These are phyloP conservation scores for Albugo candida DNA, from an alignment of 352 stramenopile genomes.

Conservation along the genomic window DNA sequence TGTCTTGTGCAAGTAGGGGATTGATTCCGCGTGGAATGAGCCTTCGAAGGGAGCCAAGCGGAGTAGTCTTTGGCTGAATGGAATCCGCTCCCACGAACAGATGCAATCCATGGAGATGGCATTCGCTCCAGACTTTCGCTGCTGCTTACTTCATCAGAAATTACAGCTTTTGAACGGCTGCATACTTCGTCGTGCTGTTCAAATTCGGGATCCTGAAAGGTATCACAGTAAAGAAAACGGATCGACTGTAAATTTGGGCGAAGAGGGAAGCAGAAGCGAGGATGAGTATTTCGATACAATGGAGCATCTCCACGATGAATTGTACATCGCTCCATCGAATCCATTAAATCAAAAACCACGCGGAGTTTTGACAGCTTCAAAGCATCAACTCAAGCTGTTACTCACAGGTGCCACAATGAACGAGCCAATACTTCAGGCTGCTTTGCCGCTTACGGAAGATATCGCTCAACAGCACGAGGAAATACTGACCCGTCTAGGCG, in stretches of 20 bases:
- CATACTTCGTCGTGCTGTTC: constrained; percentile 26
- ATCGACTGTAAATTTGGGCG: constrained; percentile 6
- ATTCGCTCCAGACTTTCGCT: constrained; percentile 14
- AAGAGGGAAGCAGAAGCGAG: constrained; percentile 23
- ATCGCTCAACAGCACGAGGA: constrained; percentile 59
- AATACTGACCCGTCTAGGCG: constrained; percentile 40
- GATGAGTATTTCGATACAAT: constrained; percentile 73
- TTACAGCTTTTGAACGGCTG: constrained; percentile 64
- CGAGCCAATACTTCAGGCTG: constrained; percentile 43
- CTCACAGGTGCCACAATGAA: constrained; percentile 15
- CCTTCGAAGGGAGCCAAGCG: too few relatives aligned
- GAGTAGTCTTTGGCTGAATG: too few relatives aligned
- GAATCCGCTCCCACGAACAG: too few relatives aligned
- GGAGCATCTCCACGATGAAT: constrained; percentile 18
- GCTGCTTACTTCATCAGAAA: constrained; percentile 49
- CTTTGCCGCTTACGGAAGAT: constrained; percentile 59
- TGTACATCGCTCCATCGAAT: background rate
- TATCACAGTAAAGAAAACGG: constrained; percentile 7
- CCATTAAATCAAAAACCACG: background rate
- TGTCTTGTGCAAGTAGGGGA: background rate
- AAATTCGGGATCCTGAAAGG: background rate
- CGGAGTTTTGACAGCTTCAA: background rate
- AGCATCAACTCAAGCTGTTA: background rate
- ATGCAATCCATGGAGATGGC: too few relatives aligned
- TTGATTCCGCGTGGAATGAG: too few relatives aligned